Conservation (phyloP, 768 basidiomycete genomes). For the Lactarius sanguifluus region DNA sequence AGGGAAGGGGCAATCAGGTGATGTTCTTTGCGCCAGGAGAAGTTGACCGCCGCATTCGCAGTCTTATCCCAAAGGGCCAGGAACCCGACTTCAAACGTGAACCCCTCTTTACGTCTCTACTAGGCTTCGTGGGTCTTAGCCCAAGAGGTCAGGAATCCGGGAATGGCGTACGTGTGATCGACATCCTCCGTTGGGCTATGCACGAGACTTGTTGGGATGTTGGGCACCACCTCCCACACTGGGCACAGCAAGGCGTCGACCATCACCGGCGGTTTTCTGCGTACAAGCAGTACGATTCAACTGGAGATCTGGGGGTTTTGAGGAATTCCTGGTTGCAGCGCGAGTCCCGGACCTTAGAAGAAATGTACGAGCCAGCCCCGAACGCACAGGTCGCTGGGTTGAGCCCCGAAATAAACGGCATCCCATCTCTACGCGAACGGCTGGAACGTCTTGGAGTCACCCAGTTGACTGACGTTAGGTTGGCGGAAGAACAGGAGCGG, state of each 20-base stretch:
- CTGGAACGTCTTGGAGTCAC: neutral
- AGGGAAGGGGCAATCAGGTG: no score
- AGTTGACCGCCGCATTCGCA: no score
- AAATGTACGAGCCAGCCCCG: neutral
- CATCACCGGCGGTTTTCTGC: neutral
- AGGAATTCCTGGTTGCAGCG: neutral
- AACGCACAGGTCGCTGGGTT: neutral
- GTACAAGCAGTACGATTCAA: neutral
- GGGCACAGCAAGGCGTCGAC: neutral
- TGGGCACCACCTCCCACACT: neutral
- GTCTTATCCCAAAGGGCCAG: no score
- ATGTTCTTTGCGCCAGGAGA: no score
- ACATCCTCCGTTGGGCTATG: neutral
- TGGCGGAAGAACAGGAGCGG: neutral
- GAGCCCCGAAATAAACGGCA: neutral
- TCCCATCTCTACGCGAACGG: neutral
- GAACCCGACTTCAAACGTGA: no score
- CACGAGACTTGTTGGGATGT: constrained; percentile 1
- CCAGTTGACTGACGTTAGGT: neutral
- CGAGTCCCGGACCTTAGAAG: neutral
- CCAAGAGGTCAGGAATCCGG: no score
- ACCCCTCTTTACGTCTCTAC: no score
- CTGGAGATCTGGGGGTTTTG: neutral
- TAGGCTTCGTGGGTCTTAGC: no score
- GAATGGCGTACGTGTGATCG: neutral